These are phyloP conservation scores for Aschersonia sp. DNA, from an alignment of 2,329 filamentous ascomycete genomes.

Conservation along the genomic window DNA sequence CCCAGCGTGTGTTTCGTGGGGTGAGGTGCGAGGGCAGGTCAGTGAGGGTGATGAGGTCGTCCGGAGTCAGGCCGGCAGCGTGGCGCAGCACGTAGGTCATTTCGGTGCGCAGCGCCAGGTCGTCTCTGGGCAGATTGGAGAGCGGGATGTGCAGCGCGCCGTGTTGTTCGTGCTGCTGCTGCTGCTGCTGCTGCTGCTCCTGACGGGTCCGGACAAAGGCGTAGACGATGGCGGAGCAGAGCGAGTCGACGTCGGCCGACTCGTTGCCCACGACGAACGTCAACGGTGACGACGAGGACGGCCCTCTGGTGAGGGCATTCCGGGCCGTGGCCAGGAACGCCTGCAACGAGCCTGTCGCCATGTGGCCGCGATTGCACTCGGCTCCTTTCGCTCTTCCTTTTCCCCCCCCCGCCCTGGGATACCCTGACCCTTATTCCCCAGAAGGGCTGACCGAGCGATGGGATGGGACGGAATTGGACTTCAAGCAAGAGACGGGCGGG, in stretches of 20 bases:
- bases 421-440: not conserved
- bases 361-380: not conserved
- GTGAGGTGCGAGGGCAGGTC: conserved; percentile 30
- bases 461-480: too few relatives aligned
- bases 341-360: conserved; percentile 20
- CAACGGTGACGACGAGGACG: conserved; percentile 30
- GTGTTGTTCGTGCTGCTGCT: conserved; percentile 13
- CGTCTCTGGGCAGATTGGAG: conserved; percentile 52
- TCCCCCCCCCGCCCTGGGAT: not conserved
- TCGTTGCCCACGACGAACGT: conserved; percentile 55
- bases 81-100: conserved; percentile 49
- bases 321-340: conserved; percentile 38
- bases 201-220: conserved; percentile 58
- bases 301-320: conserved; percentile 27
- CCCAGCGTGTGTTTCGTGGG: conserved; percentile 48
- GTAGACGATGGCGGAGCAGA: conserved; percentile 59
- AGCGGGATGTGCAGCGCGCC: conserved; percentile 52
- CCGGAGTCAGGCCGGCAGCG: conserved; percentile 36
- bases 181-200: conserved; percentile 13
- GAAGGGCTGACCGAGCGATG: too few relatives aligned
- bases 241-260: conserved; percentile 69
- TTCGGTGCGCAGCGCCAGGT: conserved; percentile 60
- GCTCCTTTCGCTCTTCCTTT: not conserved
- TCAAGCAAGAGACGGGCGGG: too few relatives aligned
- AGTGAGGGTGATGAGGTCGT: conserved; percentile 49